These are phyloP conservation scores for Mortierella polycephala DNA, from an alignment of 371 early-diverging fungal genomes.

Conservation along the genomic window DNA sequence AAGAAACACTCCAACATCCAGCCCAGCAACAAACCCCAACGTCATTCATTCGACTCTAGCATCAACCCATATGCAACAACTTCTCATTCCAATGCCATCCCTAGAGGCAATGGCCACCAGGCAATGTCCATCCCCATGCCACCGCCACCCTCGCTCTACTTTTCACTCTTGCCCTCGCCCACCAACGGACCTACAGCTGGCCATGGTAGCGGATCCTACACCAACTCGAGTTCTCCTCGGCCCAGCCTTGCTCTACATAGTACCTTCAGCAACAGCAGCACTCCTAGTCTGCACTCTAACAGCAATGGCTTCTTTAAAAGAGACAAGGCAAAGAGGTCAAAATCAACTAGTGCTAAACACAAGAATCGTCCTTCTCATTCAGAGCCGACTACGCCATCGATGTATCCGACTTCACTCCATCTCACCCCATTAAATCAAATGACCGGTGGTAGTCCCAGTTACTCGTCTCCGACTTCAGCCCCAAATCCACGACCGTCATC, in stretches of 20 bases:
- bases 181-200: too few relatives aligned
- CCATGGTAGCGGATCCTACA: slow-evolving; percentile 6
- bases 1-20: background rate
- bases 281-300: background rate
- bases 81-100: slow-evolving; percentile 22
- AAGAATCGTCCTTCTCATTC: slow-evolving; percentile 8
- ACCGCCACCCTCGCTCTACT: slow-evolving; percentile 29
- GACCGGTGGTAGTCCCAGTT: background rate
- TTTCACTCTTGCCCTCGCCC: slow-evolving; percentile 27
- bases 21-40: slow-evolving; percentile 14
- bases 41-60: slow-evolving; percentile 34
- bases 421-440: slow-evolving; percentile 3
- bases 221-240: slow-evolving; percentile 14
- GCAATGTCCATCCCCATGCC: slow-evolving; percentile 52
- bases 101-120: slow-evolving; percentile 47
- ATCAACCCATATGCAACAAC: slow-evolving; percentile 10
- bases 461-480: background rate
- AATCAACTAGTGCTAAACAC: slow-evolving; percentile 12
- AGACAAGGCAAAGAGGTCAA: slow-evolving; percentile 8
- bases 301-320: background rate
- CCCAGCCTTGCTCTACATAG: background rate
- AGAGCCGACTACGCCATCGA: slow-evolving; percentile 24
- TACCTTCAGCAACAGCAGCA: background rate
- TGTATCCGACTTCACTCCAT: background rate
- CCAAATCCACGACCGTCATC: slow-evolving; percentile 19